Percentiles rank a stretch among this genome's conserved stretches.
Evolutionary conservation across 305 asterid species (phyloP).

Genomic region (Rubia peregrina): DNA sequence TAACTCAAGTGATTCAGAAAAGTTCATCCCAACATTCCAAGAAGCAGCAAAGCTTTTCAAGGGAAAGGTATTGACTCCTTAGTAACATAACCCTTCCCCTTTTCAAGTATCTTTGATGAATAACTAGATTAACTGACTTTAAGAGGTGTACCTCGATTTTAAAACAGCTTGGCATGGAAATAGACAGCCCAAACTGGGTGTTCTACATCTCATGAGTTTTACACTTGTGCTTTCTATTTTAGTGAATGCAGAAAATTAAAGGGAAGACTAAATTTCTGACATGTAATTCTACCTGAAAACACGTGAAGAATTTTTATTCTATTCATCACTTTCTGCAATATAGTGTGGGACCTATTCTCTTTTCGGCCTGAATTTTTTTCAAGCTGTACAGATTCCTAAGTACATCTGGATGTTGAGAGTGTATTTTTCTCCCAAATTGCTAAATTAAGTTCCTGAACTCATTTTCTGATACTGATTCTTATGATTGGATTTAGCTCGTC

Average conservation of each 20-base stretch:
- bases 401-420: neutral
- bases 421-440: neutral
- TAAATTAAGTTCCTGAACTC: neutral
- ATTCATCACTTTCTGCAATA: neutral
- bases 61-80: constrained; percentile 44
- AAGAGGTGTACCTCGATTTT: neutral
- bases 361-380: neutral
- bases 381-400: neutral
- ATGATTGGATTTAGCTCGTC: constrained; percentile 51
- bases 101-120: neutral
- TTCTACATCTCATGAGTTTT: neutral
- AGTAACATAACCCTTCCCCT: neutral
- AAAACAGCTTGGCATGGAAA: neutral
- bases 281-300: neutral
- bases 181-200: neutral
- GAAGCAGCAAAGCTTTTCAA: constrained; percentile 83
- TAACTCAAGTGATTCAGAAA: constrained; percentile 45
- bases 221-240: neutral
- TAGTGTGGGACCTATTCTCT: neutral
- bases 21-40: constrained; percentile 57
- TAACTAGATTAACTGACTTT: neutral
- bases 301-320: neutral
- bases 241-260: neutral
- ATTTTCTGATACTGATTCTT: constrained; percentile 14
- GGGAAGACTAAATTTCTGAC: neutral